Base-by-base conservation (phyloP, 352 stramenopile genomes). In the Globisporangium barbulae region DNA sequence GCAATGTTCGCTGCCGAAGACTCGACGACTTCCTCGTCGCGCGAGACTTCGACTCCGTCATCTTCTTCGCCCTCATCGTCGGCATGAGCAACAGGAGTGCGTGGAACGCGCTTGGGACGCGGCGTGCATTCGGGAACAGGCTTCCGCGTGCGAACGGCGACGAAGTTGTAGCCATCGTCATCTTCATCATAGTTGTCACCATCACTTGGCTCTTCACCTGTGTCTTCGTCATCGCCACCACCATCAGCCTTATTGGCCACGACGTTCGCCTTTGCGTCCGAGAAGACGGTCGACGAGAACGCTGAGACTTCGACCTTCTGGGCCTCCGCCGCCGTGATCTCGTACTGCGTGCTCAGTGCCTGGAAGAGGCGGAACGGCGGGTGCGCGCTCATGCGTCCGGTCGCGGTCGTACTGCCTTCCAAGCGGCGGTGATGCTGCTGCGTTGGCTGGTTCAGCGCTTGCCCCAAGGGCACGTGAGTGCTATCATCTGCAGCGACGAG, bases 331-430 rank as follows among this genome's bases (percentile, higher is more conserved):
- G 42, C 42, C 19, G 42, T 7, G 45, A 54, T 17, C 12, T 63
- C 42, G 42, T 63, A 63, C 25, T 31, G 45, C 41, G 30, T 30
- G 41, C n/a, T 63, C 19, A 54, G 57, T 12, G 21, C 31, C 57
- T 54, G 31, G 25, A 63, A 39, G 9, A 63, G 41, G 4, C 41
- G 57, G 21, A 63, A 54, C 19, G 57, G 57, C 28, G 39, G 41
- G 31, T 44, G 57, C 8, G 33, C 42, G 12, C 44, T 21, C 39
- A 63, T 44, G 22, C 19, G 5, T 12, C 25, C 41, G 5, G 10
- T 44, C 21, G 42, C 33, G 1, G 42, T 31, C n/a, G n/a, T 33
- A 15, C 22, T 44, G n/a, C 17, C 41, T 42, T 50, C 47, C 22
- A 60, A 10, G 6, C 31, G 52, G 9, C 45, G 45, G 19, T 10